Evolutionary conservation across 805 yeast genomes (phyloP).

Genomic region (Candida cerambycidarum): DNA sequence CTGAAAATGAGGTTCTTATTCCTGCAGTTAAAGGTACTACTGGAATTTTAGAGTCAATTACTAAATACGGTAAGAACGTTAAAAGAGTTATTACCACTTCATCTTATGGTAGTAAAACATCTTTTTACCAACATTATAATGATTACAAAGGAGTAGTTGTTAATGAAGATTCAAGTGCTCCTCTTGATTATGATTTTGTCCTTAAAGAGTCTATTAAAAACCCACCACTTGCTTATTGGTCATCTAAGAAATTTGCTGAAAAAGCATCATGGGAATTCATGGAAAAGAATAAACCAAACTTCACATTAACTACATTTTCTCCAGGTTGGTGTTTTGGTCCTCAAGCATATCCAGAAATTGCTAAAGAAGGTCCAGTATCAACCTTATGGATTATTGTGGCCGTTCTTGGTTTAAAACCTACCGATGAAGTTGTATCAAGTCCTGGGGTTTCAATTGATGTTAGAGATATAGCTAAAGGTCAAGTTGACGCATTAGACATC

Average conservation of each 20-base stretch:
- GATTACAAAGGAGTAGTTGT: constrained; percentile 1
- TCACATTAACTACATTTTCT: constrained; percentile 35
- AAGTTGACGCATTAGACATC: constrained; percentile 47
- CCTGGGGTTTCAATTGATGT: constrained; percentile 47
- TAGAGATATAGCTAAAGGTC: constrained; percentile 63
- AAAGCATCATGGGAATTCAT: constrained; percentile 52
- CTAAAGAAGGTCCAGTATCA: constrained; percentile 20
- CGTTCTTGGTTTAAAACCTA: constrained; percentile 24
- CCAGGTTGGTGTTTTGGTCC: constrained; percentile 54
- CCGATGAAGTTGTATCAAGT: constrained; percentile 14
- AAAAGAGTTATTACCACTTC: constrained; percentile 55
- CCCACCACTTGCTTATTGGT: constrained; percentile 29
- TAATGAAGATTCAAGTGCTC: constrained; percentile 37
- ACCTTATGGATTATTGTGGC: constrained; percentile 26
- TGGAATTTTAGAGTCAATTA: constrained; percentile 47
- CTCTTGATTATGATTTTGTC: constrained; percentile 19
- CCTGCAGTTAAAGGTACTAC: constrained; percentile 34
- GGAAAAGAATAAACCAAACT: constrained; percentile 36
- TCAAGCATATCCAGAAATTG: constrained; percentile 41
- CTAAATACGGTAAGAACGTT: constrained; percentile 38
- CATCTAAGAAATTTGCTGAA: constrained; percentile 58
- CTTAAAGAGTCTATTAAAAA: constrained; percentile 10
- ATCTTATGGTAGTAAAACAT: constrained; percentile 31
- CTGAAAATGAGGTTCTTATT: constrained; percentile 22
- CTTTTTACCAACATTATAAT: constrained; percentile 12